Conservation (phyloP, 495 filamentous ascomycete species). For the Penicillium dipodomyicola region DNA sequence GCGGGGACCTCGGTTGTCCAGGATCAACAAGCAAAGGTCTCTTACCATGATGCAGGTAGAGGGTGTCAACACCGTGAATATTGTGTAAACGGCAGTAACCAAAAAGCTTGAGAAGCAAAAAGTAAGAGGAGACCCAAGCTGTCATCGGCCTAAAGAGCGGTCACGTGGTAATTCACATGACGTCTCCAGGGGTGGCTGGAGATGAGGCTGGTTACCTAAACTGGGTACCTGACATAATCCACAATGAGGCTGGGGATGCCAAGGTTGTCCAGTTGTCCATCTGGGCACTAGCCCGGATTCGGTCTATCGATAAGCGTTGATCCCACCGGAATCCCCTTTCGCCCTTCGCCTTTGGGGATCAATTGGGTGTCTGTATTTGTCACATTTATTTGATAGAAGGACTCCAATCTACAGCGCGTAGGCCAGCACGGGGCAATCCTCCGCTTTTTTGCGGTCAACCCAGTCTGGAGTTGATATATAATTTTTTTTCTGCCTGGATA, state of each 20-base stretch:
- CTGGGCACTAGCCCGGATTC: not conserved
- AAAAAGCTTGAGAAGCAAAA: not conserved
- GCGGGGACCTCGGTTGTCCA: not conserved
- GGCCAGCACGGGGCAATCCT: conserved; percentile 23
- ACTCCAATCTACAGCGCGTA: conserved; percentile 30
- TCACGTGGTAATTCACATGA: conserved; percentile 30
- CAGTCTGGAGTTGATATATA: conserved; percentile 4
- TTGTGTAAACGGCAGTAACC: conserved; percentile 5
- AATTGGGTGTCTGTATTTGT: conserved; percentile 34
- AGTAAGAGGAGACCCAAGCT: not conserved
- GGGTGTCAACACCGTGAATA: not conserved
- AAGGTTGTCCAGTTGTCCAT: not conserved
- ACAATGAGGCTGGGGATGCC: conserved; percentile 13
- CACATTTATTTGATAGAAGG: conserved; percentile 27
- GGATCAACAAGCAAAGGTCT: not conserved
- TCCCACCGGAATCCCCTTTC: conserved; percentile 30
- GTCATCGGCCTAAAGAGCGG: not conserved
- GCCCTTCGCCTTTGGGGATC: conserved; percentile 4
- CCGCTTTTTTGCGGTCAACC: conserved; percentile 14
- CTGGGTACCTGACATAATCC: conserved; percentile 17
- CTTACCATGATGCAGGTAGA: conserved; percentile 25
- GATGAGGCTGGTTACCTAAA: conserved; percentile 17
- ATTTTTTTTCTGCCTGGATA: conserved; percentile 14
- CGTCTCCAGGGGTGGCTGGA: conserved; percentile 18
- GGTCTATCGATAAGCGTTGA: conserved; percentile 30